phyloP scores from a whole-genome alignment of 148 eudicot genomes.

The Talinum fruticosum region DNA sequence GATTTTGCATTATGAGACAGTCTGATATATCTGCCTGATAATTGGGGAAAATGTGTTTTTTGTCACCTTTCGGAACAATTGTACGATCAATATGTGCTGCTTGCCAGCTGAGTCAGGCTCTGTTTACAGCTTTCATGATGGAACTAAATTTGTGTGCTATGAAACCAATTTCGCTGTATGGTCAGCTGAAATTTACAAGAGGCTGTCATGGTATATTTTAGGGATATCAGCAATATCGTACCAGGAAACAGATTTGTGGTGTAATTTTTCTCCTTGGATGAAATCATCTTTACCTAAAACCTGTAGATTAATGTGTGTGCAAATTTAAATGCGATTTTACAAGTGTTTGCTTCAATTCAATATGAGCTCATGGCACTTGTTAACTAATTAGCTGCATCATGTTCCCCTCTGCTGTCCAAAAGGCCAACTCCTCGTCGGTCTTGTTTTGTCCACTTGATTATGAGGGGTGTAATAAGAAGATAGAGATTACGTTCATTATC shows the following conservation, averaged over 20 bases:
- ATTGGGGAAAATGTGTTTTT: background rate
- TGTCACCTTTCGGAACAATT: background rate
- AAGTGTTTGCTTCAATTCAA: background rate
- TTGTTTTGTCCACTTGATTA: no score
- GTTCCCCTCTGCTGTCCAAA: background rate
- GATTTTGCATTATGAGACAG: no score
- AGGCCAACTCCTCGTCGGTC: no score
- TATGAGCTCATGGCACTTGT: background rate
- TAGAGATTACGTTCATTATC: background rate
- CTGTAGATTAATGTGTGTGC: background rate
- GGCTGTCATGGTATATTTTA: no score
- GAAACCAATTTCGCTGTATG: background rate
- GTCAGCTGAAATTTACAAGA: no score
- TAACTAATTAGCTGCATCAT: background rate
- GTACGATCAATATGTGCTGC: background rate
- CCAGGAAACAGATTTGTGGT: background rate
- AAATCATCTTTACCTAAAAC: background rate
- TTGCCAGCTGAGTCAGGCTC: background rate
- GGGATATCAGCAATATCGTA: background rate
- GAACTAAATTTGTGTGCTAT: background rate
- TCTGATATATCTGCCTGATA: background rate
- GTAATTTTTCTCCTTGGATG: background rate
- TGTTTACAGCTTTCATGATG: background rate
- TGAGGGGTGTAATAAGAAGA: background rate
- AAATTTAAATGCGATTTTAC: no score